A percentile compares a stretch with the other conserved stretches of the same genome.
Conservation (phyloP, 2,329 filamentous ascomycete genomes). For the Microcera coccophila region DNA sequence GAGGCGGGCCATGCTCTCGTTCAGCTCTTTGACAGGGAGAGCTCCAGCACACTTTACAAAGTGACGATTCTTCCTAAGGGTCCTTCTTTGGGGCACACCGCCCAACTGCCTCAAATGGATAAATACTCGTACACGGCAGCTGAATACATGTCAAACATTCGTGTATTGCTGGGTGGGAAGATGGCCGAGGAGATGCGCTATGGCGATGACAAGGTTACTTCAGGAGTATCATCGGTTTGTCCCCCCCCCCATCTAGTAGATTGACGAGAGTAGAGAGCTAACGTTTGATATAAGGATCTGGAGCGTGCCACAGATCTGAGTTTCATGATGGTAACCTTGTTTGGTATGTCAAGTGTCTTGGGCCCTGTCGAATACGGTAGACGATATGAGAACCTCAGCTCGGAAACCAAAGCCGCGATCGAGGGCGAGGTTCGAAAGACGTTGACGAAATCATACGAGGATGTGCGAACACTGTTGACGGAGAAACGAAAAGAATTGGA, state of each 20-base stretch:
- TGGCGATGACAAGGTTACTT: constrained; percentile 85
- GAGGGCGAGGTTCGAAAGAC: constrained; percentile 84
- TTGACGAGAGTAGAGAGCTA: constrained; percentile 15
- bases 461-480: constrained; percentile 67
- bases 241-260: too few species aligned
- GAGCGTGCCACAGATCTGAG: constrained; percentile 75
- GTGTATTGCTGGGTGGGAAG: constrained; percentile 79
- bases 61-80: constrained; percentile 95
- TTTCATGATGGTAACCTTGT: constrained; percentile 81
- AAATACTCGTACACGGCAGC: constrained; percentile 84
- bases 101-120: constrained; percentile 85
- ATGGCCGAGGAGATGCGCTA: constrained; percentile 90
- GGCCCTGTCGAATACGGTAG: constrained; percentile 85
- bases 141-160: constrained; percentile 77
- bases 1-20: constrained; percentile 95
- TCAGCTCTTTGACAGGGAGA: constrained; percentile 70
- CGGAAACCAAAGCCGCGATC: constrained; percentile 80
- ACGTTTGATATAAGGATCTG: constrained; percentile 61
- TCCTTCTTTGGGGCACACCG: constrained; percentile 79
- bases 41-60: constrained; percentile 81
- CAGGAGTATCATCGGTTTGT: constrained; percentile 74
- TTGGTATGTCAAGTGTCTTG: constrained; percentile 83
- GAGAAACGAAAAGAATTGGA: constrained; percentile 82
- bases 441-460: constrained; percentile 74
- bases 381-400: constrained; percentile 77